Conservation (phyloP, 2,329 filamentous ascomycete species). For the Onygena corvina region DNA sequence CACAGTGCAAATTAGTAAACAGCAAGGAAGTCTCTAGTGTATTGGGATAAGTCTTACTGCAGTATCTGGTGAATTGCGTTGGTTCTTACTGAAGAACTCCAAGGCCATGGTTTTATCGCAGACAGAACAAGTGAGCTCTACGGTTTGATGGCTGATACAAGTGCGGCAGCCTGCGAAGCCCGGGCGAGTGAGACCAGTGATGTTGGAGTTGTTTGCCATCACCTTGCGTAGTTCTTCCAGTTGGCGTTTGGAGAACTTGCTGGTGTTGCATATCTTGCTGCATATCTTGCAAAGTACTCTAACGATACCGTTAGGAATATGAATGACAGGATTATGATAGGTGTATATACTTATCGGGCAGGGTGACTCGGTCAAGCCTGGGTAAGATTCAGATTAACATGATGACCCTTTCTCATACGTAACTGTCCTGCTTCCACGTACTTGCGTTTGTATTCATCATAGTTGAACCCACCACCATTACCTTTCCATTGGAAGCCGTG, state of each 20-base stretch:
- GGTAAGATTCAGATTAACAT: not conserved
- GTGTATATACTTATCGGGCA: conserved; percentile 5
- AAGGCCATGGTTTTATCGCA: conserved; percentile 39
- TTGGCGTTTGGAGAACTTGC: conserved; percentile 39
- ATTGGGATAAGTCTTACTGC: conserved; percentile 29
- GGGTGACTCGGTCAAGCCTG: conserved; percentile 1
- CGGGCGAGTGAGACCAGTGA: conserved; percentile 13
- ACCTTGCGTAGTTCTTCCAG: conserved; percentile 26
- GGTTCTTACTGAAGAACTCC: conserved; percentile 39
- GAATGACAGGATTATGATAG: not conserved
- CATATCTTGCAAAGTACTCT: conserved; percentile 41
- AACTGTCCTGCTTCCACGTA: not conserved
- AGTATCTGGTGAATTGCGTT: conserved; percentile 36
- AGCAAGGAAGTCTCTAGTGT: not conserved
- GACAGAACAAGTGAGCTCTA: conserved; percentile 39
- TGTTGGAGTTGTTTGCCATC: conserved; percentile 15
- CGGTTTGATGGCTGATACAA: conserved; percentile 34
- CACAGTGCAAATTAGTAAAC: conserved; percentile 10
- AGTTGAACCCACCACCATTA: not conserved
- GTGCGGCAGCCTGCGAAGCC: conserved; percentile 31
- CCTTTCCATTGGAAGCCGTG: not conserved
- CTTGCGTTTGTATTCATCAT: conserved; percentile 2
- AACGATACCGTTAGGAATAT: not conserved
- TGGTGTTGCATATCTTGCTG: conserved; percentile 28
- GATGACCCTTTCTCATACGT: not conserved